These are phyloP conservation scores for Pyrenochaeta sp. DNA, from an alignment of 2,329 filamentous ascomycete genomes.

Conservation along the genomic window DNA sequence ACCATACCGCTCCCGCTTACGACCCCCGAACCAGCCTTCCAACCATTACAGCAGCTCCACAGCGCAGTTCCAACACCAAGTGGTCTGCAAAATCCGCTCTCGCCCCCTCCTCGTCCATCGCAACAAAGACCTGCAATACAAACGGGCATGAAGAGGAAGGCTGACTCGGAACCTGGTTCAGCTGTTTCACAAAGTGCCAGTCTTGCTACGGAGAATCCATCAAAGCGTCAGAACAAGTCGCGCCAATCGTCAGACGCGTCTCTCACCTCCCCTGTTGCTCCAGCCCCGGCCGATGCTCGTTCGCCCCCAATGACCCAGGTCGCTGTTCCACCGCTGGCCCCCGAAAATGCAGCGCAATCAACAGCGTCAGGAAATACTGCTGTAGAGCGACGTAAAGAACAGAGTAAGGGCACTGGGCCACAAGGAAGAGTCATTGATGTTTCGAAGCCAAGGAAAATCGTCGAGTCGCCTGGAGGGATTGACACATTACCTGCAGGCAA, in stretches of 20 bases:
- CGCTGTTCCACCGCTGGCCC: conserved; percentile 18
- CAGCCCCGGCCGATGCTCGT: conserved; percentile 23
- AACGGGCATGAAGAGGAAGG: conserved; percentile 49
- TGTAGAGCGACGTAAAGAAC: conserved; percentile 31
- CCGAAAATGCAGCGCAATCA: conserved; percentile 23
- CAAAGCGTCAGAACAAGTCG: conserved; percentile 46
- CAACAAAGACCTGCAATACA: conserved; percentile 29
- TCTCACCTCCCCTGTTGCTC: conserved; percentile 29
- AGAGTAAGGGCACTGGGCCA: conserved; percentile 43
- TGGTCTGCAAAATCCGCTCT: conserved; percentile 32
- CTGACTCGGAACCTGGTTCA: conserved; percentile 41
- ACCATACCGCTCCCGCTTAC: conserved; percentile 45
- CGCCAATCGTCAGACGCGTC: conserved; percentile 44
- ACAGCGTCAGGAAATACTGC: conserved; percentile 22
- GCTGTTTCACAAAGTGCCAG: conserved; percentile 33
- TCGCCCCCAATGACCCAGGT: conserved; percentile 29
- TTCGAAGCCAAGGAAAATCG: conserved; percentile 40
- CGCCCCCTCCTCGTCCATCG: conserved; percentile 34
- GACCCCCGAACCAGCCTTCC: conserved; percentile 23
- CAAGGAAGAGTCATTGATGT: conserved; percentile 46
- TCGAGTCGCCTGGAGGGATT: conserved; percentile 31
- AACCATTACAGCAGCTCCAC: conserved; percentile 26
- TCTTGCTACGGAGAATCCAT: conserved; percentile 23
- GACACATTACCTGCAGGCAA: conserved; percentile 72
- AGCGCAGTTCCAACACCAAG: conserved; percentile 17